phyloP scores from a whole-genome alignment of 78 protist genomes.

The Diacronema lutheri region DNA sequence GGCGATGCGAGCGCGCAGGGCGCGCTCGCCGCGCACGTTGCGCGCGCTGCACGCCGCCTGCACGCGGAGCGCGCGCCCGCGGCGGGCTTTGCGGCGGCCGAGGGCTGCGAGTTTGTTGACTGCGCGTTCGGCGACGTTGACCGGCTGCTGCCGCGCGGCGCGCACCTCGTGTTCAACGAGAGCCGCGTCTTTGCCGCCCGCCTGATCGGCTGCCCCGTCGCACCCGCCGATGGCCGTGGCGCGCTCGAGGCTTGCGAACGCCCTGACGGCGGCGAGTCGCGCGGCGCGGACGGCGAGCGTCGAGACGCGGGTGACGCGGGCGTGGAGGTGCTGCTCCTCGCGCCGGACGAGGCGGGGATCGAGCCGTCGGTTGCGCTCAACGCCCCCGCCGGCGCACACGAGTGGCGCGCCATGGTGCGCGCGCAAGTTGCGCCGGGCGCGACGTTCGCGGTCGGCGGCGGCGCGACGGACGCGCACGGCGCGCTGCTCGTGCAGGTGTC shows the following conservation, averaged over 20 bases:
- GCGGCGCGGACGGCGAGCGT: too few relatives aligned
- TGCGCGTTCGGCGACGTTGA: not conserved
- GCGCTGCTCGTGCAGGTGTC: not conserved
- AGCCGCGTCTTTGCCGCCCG: conserved; percentile 17
- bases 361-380: conserved; percentile 5
- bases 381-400: not conserved
- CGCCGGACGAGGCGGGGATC: not conserved
- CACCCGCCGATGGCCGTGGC: not conserved
- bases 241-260: too few relatives aligned
- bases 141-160: not conserved
- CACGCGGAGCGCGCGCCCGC: not conserved
- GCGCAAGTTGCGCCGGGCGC: not conserved
- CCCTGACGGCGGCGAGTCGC: too few relatives aligned
- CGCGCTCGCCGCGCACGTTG: not conserved
- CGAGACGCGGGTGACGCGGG: not conserved
- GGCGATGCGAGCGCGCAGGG: too few relatives aligned
- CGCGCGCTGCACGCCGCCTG: not conserved
- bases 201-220: not conserved
- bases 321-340: conserved; percentile 18
- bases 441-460: not conserved
- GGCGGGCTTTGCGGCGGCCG: not conserved
- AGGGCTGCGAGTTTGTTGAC: not conserved
- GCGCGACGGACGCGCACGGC: not conserved
- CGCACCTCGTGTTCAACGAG: conserved; percentile 36
- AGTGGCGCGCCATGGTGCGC: conserved; percentile 26